Evolutionary conservation across 768 basidiomycete species (phyloP).

Genomic region (Lactifluus piperatus): DNA sequence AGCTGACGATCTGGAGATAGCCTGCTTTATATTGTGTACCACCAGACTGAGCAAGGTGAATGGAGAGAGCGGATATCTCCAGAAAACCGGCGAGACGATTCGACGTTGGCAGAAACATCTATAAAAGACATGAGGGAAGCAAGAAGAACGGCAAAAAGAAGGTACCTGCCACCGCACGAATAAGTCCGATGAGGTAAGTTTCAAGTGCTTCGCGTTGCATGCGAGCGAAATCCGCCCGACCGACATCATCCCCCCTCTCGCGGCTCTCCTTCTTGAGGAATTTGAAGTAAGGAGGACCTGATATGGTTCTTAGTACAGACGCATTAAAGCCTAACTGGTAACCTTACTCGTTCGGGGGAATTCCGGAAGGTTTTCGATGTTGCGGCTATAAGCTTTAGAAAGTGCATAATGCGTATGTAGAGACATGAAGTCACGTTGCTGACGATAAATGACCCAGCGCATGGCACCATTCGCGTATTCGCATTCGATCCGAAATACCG

Average conservation of each 20-base stretch:
- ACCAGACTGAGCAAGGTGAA: conserved; percentile 69
- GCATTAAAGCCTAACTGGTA: background rate
- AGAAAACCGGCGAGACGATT: conserved; percentile 87
- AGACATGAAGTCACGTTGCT: conserved; percentile 85
- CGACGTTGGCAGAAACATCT: conserved; percentile 95
- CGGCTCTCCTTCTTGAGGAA: conserved; percentile 61
- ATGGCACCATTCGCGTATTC: conserved; percentile 91
- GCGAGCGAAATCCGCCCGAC: conserved; percentile 69
- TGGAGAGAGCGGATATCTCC: conserved; percentile 83
- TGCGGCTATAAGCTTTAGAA: conserved; percentile 69
- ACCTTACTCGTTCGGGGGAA: conserved; percentile 74
- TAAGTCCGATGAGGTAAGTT: conserved; percentile 79
- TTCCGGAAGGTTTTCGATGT: conserved; percentile 74
- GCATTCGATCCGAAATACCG: conserved; percentile 88
- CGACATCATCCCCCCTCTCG: conserved; percentile 41
- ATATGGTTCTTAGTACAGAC: background rate
- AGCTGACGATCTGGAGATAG: conserved; percentile 52
- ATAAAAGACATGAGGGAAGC: background rate
- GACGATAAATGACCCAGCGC: conserved; percentile 93
- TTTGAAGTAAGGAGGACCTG: conserved; percentile 87
- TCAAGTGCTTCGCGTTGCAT: conserved; percentile 78
- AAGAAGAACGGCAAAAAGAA: background rate
- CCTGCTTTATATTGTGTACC: conserved; percentile 91
- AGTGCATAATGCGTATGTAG: conserved; percentile 85
- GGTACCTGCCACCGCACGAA: conserved; percentile 73